Percentiles rank a stretch among this genome's conserved stretches.
Conservation (phyloP, 805 yeast species). For the Candida suzukii region DNA sequence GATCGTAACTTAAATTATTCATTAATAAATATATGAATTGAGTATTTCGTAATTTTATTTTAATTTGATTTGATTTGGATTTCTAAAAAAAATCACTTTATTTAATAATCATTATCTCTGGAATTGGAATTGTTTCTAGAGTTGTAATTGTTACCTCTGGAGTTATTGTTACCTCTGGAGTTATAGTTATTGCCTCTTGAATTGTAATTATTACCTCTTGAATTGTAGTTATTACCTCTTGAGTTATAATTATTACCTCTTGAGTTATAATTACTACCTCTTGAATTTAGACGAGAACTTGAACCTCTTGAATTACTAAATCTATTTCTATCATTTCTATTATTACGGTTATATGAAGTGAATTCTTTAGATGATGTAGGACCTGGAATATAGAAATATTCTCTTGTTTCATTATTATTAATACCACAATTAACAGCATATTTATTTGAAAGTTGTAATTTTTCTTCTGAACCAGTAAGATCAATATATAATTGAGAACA, state of each 20-base stretch:
- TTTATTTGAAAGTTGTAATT: conserved; percentile 11
- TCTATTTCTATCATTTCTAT: conserved; percentile 7
- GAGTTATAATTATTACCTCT: neutral
- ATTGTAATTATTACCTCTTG: neutral
- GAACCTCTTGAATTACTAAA: conserved; percentile 3
- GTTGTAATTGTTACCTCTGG: neutral
- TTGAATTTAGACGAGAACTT: too few species aligned
- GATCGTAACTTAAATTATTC: too few species aligned
- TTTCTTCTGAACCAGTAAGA: conserved; percentile 14
- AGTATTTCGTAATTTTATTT: too few species aligned
- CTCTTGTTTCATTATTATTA: conserved; percentile 16
- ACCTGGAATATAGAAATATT: conserved; percentile 25
- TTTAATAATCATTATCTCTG: neutral
- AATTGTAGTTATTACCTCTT: neutral
- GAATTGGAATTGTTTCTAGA: neutral
- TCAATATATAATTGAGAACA: conserved; percentile 23
- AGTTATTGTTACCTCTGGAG: too few species aligned
- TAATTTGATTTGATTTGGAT: too few species aligned
- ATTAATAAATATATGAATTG: too few species aligned
- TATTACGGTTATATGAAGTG: conserved; percentile 7
- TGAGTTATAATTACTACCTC: neutral
- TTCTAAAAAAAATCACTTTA: too few species aligned
- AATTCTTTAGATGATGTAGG: conserved; percentile 10
- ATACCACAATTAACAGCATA: conserved; percentile 21
- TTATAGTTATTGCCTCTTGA: neutral